Base-by-base conservation (phyloP, 139 green algal species). In the Coelastrella sp. region DNA sequence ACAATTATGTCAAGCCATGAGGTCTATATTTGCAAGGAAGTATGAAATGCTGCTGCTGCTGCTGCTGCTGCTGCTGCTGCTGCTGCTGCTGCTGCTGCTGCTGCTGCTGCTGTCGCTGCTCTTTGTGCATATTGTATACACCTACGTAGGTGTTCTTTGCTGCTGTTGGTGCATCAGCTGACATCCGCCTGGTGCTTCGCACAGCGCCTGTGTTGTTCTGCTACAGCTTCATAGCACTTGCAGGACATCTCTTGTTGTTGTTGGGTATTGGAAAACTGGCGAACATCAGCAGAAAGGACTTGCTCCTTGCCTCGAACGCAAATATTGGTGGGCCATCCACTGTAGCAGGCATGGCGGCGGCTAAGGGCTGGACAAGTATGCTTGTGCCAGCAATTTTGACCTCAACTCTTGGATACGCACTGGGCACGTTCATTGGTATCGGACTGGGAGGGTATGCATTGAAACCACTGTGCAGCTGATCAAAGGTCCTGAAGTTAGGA, bases 121-220 rank as follows among this genome's bases (percentile, higher is more conserved):
- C 35, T n/a, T 76, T 60, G 12, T 84, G 22, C 25, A 12, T 74
- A 24, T 7, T n/a, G 27, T n/a, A n/a, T n/a, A n/a, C n/a, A n/a
- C n/a, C n/a, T n/a, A n/a, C n/a, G n/a, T 93, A 98, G 91, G 72
- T 98, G 7, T 99, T 99, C 91, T 99, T 99, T 91, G 97, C 95
- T 7, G 94, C 95, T 20, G 96, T 99, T 7, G 97, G 97, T 59
- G 96, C 97, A 19, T 95, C 87, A 76, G 97, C 96, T 60, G 96
- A 94, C 85, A 92, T 99, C 14, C n/a, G 20, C 0, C 84, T 94
- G 17, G 97, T 99, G 12, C 27, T 98, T 7, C 0, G 22, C n/a
- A 97, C 95, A 0, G 97, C 97, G 0, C 97, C 97, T 5, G 83
- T 95, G 19, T 93, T 99, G 7, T 99, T 99, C 90, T 74, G 94